Base-by-base conservation (phyloP, 1,139 yeast species). In the Candida sp. region DNA sequence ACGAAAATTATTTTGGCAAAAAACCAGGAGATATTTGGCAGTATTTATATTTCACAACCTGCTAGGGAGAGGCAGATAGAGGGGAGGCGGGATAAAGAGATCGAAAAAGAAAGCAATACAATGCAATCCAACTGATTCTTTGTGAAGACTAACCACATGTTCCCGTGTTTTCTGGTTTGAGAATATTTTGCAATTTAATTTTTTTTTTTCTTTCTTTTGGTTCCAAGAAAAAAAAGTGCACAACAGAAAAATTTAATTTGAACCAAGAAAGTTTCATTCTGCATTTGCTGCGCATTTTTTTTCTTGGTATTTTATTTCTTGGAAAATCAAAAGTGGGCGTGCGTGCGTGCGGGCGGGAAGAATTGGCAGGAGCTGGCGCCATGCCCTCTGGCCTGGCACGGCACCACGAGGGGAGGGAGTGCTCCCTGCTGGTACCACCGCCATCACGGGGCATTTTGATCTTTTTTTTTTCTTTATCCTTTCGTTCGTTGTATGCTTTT, bases 181-280 rank as follows among this genome's bases (percentile, higher is more conserved):
- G 6, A 22, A 11, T 38, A 26, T 26, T 38, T 26, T 38, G 12
- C 30, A 26, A 26, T 26, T 38, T 25, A 3, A 5, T 38, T 38
- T 23, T 22, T 9, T 9, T 38, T 38, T 38, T 26, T 11, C 17
- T 25, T 38, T 38, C 28, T 37, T 22, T 37, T 38, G 41, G 41
- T 38, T 37, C 42, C 42, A 38, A 38, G 42, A 38, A 38, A 38
- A 38, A 38, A 38, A 38, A 38, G 22, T 3, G 12, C 17, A 17
- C 17, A 17, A 17, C 17, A 17, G 17, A 17, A 17, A 17, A 17
- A 17, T 17, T 17, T 2, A 17, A 17, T 17, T 17, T 17, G 17
- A 17, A 17, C 17, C 17, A 17, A 17, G n/a, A 38, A 26, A 25
- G 27, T 8, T 22, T 22, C n/a, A 11, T 38, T n/a, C 6, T 11